These are phyloP conservation scores for Vanilla planifolia DNA, from an alignment of 106 monocot species.

Conservation along the genomic window DNA sequence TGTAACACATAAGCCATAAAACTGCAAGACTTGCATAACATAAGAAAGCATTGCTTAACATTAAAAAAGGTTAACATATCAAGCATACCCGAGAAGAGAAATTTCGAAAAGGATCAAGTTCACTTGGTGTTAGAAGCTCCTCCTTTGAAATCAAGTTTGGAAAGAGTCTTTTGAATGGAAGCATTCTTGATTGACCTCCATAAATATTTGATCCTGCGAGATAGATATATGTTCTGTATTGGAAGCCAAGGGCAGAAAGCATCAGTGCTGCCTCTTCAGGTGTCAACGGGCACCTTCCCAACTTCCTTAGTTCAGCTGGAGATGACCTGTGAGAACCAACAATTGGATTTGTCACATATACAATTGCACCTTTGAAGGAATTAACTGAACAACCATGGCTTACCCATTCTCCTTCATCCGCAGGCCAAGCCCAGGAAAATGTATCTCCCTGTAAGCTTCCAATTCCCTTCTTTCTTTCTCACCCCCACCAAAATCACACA, in stretches of 20 bases:
- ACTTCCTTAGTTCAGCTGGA: constrained; percentile 40
- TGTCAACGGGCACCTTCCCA: constrained; percentile 66
- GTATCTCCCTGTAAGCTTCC: constrained; percentile 75
- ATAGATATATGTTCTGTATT: constrained; percentile 50
- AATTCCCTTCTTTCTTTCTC: constrained; percentile 62
- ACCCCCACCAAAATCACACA: constrained; percentile 84
- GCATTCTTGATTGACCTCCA: constrained; percentile 49
- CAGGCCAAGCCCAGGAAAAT: constrained; percentile 63
- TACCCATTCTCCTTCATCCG: constrained; percentile 38
- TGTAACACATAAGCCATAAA: no score
- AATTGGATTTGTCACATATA: not conserved
- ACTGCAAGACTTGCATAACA: no score
- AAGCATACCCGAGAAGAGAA: constrained; percentile 55
- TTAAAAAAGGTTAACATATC: not conserved
- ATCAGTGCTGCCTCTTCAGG: constrained; percentile 68
- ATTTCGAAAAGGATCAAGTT: constrained; percentile 55
- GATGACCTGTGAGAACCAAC: constrained; percentile 33
- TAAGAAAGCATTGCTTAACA: no score
- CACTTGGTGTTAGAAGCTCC: constrained; percentile 46
- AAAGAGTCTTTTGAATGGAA: constrained; percentile 43
- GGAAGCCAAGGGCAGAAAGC: constrained; percentile 58
- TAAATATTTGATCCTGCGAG: constrained; percentile 65
- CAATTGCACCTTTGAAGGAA: no score
- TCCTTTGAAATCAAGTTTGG: constrained; percentile 68
- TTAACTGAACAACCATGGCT: constrained; percentile 1